Evolutionary conservation across 805 yeast species (phyloP).

Genomic region (Wickerhamiella bombiphila): DNA sequence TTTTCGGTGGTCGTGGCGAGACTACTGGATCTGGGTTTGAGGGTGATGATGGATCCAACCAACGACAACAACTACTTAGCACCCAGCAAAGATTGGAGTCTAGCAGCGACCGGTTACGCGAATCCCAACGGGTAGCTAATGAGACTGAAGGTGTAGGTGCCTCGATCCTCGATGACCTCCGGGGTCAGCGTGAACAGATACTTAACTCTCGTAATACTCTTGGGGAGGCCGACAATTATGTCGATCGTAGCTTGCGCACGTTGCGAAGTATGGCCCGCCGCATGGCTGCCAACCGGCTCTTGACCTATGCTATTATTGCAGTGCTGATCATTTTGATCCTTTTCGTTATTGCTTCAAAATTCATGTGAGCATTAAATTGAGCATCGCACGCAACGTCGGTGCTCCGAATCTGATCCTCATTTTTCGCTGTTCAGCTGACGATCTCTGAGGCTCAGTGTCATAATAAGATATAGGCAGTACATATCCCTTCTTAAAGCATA

Average conservation of each 20-base stretch:
- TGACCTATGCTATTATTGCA: slow-evolving; percentile 83
- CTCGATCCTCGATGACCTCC: slow-evolving; percentile 68
- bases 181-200: slow-evolving; percentile 89
- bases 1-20: slow-evolving; percentile 46
- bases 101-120: slow-evolving; percentile 68
- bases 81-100: slow-evolving; percentile 72
- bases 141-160: slow-evolving; percentile 92
- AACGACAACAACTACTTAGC: slow-evolving; percentile 64
- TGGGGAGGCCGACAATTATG: slow-evolving; percentile 81
- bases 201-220: slow-evolving; percentile 73
- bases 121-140: slow-evolving; percentile 76
- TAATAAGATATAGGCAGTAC: no score
- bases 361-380: no score
- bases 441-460: no score
- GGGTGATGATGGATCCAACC: slow-evolving; percentile 33
- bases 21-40: slow-evolving; percentile 13
- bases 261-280: slow-evolving; percentile 83
- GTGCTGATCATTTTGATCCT: slow-evolving; percentile 69
- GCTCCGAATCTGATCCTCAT: no score
- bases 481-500: no score
- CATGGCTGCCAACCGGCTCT: slow-evolving; percentile 77
- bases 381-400: no score
- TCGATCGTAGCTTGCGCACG: slow-evolving; percentile 77
- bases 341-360: slow-evolving; percentile 71
- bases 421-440: no score